Evolutionary conservation across 176 grass and related monocot genomes (phyloP).

Genomic region (Poa annua): DNA sequence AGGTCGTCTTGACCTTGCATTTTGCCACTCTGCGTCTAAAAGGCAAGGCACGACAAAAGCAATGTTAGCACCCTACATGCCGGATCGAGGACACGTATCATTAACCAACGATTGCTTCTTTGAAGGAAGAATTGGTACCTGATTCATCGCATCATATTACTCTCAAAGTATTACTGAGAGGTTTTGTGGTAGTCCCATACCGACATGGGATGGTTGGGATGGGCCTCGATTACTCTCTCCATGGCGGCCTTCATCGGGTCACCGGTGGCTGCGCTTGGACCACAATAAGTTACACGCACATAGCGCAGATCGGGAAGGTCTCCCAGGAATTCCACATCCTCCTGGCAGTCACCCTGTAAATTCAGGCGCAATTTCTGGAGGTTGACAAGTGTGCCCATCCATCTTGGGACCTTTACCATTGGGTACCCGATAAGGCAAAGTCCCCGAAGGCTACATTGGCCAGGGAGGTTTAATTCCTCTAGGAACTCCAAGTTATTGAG

Average conservation of each 20-base stretch:
- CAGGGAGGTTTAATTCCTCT: too few relatives aligned
- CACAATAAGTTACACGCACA: rapidly evolving
- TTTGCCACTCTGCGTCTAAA: too few relatives aligned
- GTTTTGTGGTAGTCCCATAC: too few relatives aligned
- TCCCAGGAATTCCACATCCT: background rate
- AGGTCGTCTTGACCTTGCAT: too few relatives aligned
- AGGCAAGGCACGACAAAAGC: too few relatives aligned
- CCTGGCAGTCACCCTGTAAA: background rate
- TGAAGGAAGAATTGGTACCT: background rate
- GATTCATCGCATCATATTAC: too few relatives aligned
- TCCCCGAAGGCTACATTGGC: too few relatives aligned
- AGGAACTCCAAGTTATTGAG: too few relatives aligned
- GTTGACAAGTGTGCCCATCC: background rate
- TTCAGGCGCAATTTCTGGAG: background rate
- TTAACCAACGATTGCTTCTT: background rate
- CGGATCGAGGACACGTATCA: too few relatives aligned
- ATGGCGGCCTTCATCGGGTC: too few relatives aligned
- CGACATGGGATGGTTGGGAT: background rate
- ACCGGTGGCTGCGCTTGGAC: background rate
- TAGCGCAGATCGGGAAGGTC: background rate
- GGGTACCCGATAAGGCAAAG: background rate
- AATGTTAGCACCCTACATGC: too few relatives aligned
- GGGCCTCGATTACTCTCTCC: background rate
- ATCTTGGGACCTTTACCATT: background rate
- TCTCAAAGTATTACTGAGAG: too few relatives aligned